Evolutionary conservation across 2,329 filamentous ascomycete species (phyloP).

Genomic region (Chaetomium globosum): DNA sequence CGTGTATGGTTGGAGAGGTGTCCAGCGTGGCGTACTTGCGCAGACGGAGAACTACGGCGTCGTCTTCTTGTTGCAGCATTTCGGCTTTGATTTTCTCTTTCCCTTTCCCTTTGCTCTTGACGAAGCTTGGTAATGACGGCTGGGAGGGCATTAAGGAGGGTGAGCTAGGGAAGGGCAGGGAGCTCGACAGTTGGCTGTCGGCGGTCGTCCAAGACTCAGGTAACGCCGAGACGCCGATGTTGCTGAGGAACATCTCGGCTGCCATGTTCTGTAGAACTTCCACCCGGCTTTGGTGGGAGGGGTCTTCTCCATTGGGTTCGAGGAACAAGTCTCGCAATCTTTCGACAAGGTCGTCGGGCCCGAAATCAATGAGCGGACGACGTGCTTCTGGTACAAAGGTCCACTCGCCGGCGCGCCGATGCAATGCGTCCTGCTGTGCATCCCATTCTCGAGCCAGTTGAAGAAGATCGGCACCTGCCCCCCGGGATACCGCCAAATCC

Average conservation of each 20-base stretch:
- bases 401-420: slow-evolving; percentile 24
- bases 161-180: slow-evolving; percentile 29
- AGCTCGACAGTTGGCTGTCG: slow-evolving; percentile 23
- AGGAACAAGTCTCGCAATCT: slow-evolving; percentile 28
- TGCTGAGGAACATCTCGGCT: slow-evolving; percentile 33
- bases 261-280: slow-evolving; percentile 29
- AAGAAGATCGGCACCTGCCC: slow-evolving; percentile 16
- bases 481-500: slow-evolving; percentile 25
- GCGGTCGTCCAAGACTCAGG: slow-evolving; percentile 22
- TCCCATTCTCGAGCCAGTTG: slow-evolving; percentile 31
- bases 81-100: slow-evolving; percentile 11
- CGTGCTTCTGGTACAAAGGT: slow-evolving; percentile 28
- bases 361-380: slow-evolving; percentile 30
- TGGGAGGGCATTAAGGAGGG: slow-evolving; percentile 23
- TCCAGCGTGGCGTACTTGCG: slow-evolving; percentile 30
- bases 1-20: slow-evolving; percentile 15
- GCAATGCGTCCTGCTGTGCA: slow-evolving; percentile 26
- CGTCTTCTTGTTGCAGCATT: slow-evolving; percentile 10
- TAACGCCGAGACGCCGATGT: slow-evolving; percentile 29
- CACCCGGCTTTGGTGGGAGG: slow-evolving; percentile 9
- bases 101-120: slow-evolving; percentile 15
- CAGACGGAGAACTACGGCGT: slow-evolving; percentile 29
- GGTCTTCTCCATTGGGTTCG: not conserved
- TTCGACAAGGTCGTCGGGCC: slow-evolving; percentile 31
- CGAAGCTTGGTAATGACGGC: slow-evolving; percentile 16